phyloP scores from a whole-genome alignment of 176 grass and related monocot species.

The Lolium perenne region DNA sequence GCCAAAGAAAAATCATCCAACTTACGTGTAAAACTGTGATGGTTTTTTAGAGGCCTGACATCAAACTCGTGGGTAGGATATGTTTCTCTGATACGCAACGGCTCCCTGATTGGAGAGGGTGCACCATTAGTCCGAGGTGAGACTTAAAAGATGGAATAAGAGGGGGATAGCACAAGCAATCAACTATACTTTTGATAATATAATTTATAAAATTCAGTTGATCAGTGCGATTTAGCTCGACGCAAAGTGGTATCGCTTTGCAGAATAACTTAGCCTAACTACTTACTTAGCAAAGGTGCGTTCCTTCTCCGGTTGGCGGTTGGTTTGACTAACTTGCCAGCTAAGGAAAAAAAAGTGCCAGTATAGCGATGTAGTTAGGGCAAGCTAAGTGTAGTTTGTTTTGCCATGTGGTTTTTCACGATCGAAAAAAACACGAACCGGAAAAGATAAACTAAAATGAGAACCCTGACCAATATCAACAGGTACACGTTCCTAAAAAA shows the following conservation, averaged over 20 bases:
- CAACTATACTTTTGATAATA: neutral
- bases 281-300: neutral
- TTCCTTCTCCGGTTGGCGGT: neutral
- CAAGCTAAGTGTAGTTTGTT: neutral
- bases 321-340: neutral
- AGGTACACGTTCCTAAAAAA: neutral
- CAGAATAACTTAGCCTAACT: neutral
- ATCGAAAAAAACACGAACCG: neutral
- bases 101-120: slow-evolving; percentile 24
- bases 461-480: neutral
- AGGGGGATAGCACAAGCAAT: slow-evolving; percentile 25
- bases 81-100: slow-evolving; percentile 47
- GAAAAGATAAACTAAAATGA: neutral
- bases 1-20: neutral
- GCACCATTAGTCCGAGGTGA: slow-evolving; percentile 21
- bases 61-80: slow-evolving; percentile 35
- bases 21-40: slow-evolving; percentile 33
- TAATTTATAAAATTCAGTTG: neutral
- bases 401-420: neutral
- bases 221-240: slow-evolving; percentile 45
- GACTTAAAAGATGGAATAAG: neutral
- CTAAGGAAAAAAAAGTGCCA: neutral
- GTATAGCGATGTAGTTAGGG: neutral
- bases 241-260: slow-evolving; percentile 3
- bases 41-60: neutral